Conservation (phyloP, 768 basidiomycete genomes). For the Cyclocybe aegerita region DNA sequence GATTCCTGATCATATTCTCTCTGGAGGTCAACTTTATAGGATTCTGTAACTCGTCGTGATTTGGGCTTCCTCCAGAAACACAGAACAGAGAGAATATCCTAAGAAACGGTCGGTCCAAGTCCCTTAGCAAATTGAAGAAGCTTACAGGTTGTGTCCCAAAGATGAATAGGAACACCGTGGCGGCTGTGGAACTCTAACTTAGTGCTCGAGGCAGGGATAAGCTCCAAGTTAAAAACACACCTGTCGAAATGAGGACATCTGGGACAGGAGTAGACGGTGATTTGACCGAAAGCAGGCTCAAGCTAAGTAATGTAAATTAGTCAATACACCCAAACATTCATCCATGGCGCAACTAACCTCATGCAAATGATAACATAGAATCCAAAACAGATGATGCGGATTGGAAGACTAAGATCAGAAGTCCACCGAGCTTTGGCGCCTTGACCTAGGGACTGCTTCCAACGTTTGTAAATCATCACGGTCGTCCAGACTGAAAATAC, state of each 20-base stretch:
- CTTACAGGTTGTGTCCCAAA: constrained; percentile 46
- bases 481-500: constrained; percentile 37
- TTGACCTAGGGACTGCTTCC: constrained; percentile 20
- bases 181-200: constrained; percentile 26
- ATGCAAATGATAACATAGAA: constrained; percentile 40
- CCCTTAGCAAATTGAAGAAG: not conserved
- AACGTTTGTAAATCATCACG: constrained; percentile 36
- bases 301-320: constrained; percentile 21
- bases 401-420: constrained; percentile 43
- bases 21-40: constrained; percentile 13
- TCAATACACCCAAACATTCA: not conserved
- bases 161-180: constrained; percentile 41
- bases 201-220: not conserved
- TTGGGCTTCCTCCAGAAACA: constrained; percentile 32
- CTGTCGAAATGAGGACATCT: constrained; percentile 45
- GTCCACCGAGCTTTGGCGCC: constrained; percentile 19
- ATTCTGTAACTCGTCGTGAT: constrained; percentile 9
- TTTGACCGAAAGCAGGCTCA: constrained; percentile 45
- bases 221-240: constrained; percentile 22
- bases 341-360: constrained; percentile 27
- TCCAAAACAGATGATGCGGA: constrained; percentile 46
- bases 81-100: constrained; percentile 37
- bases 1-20: constrained; percentile 12
- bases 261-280: constrained; percentile 44
- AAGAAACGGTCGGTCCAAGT: not conserved